Evolutionary conservation across 345 rosid genomes (phyloP).

Genomic region (Mangifera indica): DNA sequence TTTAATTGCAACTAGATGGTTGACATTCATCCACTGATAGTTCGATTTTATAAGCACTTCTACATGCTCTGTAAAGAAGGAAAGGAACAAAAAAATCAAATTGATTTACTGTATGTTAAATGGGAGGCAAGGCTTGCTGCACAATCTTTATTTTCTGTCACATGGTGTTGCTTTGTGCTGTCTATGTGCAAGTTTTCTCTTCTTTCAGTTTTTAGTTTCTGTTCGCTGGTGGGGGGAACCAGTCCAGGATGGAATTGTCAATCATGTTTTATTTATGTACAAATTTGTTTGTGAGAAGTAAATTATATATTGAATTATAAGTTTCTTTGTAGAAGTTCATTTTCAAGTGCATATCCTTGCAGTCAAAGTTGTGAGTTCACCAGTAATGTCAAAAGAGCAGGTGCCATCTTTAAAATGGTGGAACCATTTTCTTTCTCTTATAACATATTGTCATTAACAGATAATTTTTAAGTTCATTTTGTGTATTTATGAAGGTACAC

Average conservation of each 20-base stretch:
- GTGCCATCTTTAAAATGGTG: slow-evolving; percentile 79
- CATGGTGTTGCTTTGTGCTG: not conserved
- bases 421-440: slow-evolving; percentile 63
- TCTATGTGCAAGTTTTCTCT: too few species aligned
- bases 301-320: too few species aligned
- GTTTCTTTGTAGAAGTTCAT: not conserved
- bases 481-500: slow-evolving; percentile 80
- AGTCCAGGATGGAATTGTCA: too few species aligned
- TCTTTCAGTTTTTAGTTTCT: too few species aligned
- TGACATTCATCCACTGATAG: not conserved
- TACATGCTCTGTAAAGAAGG: not conserved
- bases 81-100: not conserved
- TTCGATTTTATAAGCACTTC: slow-evolving; percentile 10
- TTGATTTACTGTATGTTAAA: too few species aligned
- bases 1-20: slow-evolving; percentile 17
- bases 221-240: too few species aligned
- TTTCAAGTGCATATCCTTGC: not conserved
- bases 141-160: not conserved
- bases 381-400: slow-evolving; percentile 71
- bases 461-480: slow-evolving; percentile 55
- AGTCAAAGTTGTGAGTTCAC: slow-evolving; percentile 36
- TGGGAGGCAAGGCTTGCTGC: not conserved
- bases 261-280: too few species aligned
- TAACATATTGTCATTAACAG: slow-evolving; percentile 58
- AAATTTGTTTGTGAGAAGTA: too few species aligned